phyloP scores from a whole-genome alignment of 352 stramenopile species.

The Sclerospora graminicola region DNA sequence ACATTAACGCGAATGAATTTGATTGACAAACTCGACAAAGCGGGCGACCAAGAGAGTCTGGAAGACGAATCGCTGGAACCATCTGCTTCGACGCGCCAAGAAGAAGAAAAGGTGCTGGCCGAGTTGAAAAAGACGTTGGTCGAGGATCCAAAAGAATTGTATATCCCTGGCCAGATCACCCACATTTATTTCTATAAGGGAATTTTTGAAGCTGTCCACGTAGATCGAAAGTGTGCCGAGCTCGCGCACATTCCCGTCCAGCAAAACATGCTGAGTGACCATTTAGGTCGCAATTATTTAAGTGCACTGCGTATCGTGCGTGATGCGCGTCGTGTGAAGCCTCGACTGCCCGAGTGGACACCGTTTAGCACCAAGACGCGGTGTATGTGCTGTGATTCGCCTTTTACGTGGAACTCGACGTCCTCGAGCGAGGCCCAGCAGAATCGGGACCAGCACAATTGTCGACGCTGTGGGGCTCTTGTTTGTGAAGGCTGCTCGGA shows the following conservation, averaged over 20 bases:
- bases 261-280: slow-evolving; percentile 82
- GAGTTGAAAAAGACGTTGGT: slow-evolving; percentile 42
- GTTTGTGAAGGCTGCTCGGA: slow-evolving; percentile 81
- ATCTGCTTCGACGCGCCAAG: slow-evolving; percentile 18
- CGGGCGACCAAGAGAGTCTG: slow-evolving; percentile 10
- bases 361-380: slow-evolving; percentile 75
- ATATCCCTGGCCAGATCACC: slow-evolving; percentile 62
- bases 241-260: slow-evolving; percentile 71
- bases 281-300: slow-evolving; percentile 74
- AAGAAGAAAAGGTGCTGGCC: slow-evolving; percentile 45
- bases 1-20: slow-evolving; percentile 64
- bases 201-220: slow-evolving; percentile 72
- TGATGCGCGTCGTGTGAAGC: slow-evolving; percentile 48
- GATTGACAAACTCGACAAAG: slow-evolving; percentile 67
- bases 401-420: slow-evolving; percentile 86
- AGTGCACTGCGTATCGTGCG: slow-evolving; percentile 70
- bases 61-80: slow-evolving; percentile 29
- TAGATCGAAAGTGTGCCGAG: slow-evolving; percentile 61
- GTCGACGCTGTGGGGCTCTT: slow-evolving; percentile 64
- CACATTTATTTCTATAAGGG: slow-evolving; percentile 76
- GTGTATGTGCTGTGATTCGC: slow-evolving; percentile 83
- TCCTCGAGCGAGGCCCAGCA: slow-evolving; percentile 83
- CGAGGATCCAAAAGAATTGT: slow-evolving; percentile 66
- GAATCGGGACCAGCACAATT: slow-evolving; percentile 87
- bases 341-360: slow-evolving; percentile 53